phyloP scores from a whole-genome alignment of 306 rosid genomes.

The peach (Prunus persica) region DNA sequence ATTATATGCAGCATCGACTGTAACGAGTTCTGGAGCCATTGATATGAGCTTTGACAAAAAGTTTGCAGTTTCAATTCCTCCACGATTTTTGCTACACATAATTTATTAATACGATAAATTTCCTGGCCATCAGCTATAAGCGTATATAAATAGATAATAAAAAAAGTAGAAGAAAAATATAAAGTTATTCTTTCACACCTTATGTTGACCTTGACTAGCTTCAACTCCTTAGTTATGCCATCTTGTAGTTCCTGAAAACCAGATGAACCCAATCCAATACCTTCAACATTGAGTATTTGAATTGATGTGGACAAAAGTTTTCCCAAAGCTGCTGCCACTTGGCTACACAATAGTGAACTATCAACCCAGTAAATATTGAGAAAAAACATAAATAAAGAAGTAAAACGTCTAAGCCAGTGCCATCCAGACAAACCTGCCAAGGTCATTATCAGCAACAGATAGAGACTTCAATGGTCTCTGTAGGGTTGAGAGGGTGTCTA shows the following conservation, averaged over 20 bases:
- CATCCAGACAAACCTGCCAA: slow-evolving; percentile 70
- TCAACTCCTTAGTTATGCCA: slow-evolving; percentile 43
- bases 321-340: slow-evolving; percentile 67
- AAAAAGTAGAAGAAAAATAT: slow-evolving; percentile 20
- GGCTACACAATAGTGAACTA: slow-evolving; percentile 41
- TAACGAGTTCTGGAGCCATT: slow-evolving; percentile 54
- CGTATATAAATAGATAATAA: too few relatives aligned
- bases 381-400: slow-evolving; percentile 19
- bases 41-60: slow-evolving; percentile 61
- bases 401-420: slow-evolving; percentile 18
- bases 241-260: slow-evolving; percentile 69
- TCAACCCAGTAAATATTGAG: slow-evolving; percentile 20
- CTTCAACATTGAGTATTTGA: slow-evolving; percentile 54
- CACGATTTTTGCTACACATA: slow-evolving; percentile 69
- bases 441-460: slow-evolving; percentile 78
- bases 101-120: slow-evolving; percentile 16
- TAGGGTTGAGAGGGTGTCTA: slow-evolving; percentile 50
- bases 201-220: slow-evolving; percentile 61
- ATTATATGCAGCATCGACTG: slow-evolving; percentile 74
- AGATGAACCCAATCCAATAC: slow-evolving; percentile 57
- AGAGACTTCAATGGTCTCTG: slow-evolving; percentile 65
- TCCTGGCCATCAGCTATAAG: background rate
- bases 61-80: slow-evolving; percentile 66
- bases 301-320: slow-evolving; percentile 51
- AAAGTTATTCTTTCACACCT: slow-evolving; percentile 46